Base-by-base conservation (phyloP, 148 eudicot genomes). In the Dysphania ambrosioides region DNA sequence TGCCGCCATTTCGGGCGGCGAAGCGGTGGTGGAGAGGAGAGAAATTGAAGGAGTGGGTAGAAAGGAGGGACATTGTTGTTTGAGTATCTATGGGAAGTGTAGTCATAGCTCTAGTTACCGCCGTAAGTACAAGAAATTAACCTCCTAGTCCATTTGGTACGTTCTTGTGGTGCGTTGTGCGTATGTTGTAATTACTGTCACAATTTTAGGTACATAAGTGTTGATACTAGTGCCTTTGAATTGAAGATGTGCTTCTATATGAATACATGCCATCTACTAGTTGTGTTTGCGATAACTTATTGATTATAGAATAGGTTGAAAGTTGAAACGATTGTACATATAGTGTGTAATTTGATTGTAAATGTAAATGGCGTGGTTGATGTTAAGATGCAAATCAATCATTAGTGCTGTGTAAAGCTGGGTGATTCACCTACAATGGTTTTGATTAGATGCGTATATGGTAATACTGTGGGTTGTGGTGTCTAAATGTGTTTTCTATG, bases 111-210 rank as follows among this genome's bases (percentile, higher is more conserved):
- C 30, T 13, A 42, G 62, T 72, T 27, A 38, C 38, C 77, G 41
- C 23, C 72, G 73, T 64, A 77, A 80, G 77, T 83, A 77, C 60
- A 38, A 24, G 62, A 83, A 72, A 58, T 74, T 83, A 56, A 72
- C 75, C 32, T 40, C 40, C 1, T 78, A 81, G 55, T n/a, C n/a
- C n/a, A n/a, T n/a, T n/a, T n/a, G n/a, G n/a, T n/a, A n/a, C n/a
- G n/a, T n/a, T n/a, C n/a, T n/a, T n/a, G n/a, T n/a, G n/a, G n/a
- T n/a, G 21, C 1, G 0, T 49, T 10, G 40, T 36, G 8, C 40
- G 40, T 47, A 47, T 13, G 53, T 47, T 47, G 5, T 15, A 47
- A 18, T 18, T 15, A 47, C 53, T 18, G 21, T 3, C 16, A 47
- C 53, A 4, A 3, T 4, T 16, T 2, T 6, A 12, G n/a, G 6